Conservation (phyloP, 2,329 filamentous ascomycete species). For the Colletotrichum lini region DNA sequence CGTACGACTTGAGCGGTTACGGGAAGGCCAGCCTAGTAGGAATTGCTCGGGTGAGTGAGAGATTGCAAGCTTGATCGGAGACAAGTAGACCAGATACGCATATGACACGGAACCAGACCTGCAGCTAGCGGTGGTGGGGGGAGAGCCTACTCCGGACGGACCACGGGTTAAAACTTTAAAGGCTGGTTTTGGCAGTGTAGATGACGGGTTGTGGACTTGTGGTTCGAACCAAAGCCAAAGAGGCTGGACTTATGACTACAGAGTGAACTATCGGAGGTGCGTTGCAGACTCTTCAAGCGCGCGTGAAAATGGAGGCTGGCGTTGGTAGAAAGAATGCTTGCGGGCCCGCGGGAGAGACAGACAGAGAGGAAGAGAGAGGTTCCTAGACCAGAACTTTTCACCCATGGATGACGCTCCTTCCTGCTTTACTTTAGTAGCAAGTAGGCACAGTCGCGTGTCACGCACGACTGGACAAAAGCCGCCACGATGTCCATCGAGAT, state of each 20-base stretch:
- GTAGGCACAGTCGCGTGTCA: constrained; percentile 24
- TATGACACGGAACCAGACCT: constrained; percentile 33
- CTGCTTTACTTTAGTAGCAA: neutral
- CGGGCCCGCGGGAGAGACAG: neutral
- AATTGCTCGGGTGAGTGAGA: constrained; percentile 32
- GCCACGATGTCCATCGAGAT: constrained; percentile 24
- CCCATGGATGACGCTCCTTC: neutral
- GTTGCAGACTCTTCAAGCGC: constrained; percentile 5
- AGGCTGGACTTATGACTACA: neutral
- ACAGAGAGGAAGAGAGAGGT: constrained; percentile 1
- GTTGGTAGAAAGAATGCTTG: neutral
- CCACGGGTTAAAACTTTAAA: constrained; percentile 29
- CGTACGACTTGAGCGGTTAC: constrained; percentile 21
- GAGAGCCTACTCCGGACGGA: constrained; percentile 34
- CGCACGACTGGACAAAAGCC: constrained; percentile 26
- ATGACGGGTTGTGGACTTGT: neutral
- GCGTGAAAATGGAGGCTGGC: neutral
- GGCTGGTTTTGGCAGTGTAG: constrained; percentile 9
- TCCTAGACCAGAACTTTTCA: neutral
- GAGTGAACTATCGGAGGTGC: neutral
- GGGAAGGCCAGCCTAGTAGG: constrained; percentile 30
- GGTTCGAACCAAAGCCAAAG: neutral
- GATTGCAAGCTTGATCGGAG: constrained; percentile 18
- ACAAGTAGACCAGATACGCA: constrained; percentile 14
- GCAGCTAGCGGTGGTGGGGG: constrained; percentile 37